Evolutionary conservation across 2,329 filamentous ascomycete species (phyloP).

Genomic region (Nemania bipapillata): DNA sequence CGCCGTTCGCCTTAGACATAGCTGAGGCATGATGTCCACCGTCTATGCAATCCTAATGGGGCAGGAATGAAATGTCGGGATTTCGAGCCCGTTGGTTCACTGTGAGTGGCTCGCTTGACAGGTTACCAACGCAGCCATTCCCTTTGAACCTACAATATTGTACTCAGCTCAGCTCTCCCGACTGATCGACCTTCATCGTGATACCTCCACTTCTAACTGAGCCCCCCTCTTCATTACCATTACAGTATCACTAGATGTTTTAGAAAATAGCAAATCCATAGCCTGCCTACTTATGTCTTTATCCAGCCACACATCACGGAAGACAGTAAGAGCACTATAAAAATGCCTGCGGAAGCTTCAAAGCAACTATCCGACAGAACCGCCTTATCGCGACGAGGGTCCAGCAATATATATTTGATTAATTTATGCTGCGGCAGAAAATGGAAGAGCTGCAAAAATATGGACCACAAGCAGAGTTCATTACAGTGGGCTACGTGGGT

Average conservation of each 20-base stretch:
- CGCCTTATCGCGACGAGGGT: too few relatives aligned
- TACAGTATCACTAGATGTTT: too few relatives aligned
- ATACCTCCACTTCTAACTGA: too few relatives aligned
- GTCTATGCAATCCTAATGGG: background rate
- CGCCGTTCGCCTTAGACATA: background rate
- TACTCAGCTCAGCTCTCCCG: too few relatives aligned
- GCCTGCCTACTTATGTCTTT: too few relatives aligned
- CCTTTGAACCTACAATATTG: background rate
- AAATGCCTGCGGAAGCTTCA: too few relatives aligned
- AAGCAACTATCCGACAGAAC: too few relatives aligned
- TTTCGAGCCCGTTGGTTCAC: background rate
- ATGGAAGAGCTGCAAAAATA: background rate
- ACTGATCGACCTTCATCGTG: background rate
- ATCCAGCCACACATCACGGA: too few relatives aligned
- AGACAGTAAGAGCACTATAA: too few relatives aligned
- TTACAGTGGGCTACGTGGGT: background rate
- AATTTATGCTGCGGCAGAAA: background rate
- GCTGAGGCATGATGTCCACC: background rate
- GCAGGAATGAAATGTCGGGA: background rate
- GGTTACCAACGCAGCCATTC: background rate
- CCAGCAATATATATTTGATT: too few relatives aligned
- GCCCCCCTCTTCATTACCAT: too few relatives aligned
- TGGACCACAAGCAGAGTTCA: background rate
- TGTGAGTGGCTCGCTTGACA: background rate
- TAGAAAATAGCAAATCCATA: too few relatives aligned